Evolutionary conservation across 768 basidiomycete genomes (phyloP).

Genomic region (Boletales sp.): DNA sequence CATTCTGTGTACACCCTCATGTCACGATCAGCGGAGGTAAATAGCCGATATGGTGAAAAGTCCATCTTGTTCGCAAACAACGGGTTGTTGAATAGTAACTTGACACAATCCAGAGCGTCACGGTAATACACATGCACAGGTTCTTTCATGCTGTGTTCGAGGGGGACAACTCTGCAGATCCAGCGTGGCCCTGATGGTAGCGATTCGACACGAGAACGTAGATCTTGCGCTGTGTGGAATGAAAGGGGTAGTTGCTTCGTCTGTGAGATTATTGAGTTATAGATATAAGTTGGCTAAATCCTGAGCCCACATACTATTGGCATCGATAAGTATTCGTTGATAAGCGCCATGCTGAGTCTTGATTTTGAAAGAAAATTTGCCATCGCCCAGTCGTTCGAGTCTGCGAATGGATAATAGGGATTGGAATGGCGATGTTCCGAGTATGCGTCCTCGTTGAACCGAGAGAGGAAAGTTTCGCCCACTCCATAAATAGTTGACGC

Average conservation of each 20-base stretch:
- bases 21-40: background rate
- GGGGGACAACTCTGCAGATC: conserved; percentile 9
- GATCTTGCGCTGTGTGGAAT: background rate
- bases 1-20: conserved; percentile 18
- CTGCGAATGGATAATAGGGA: too few relatives aligned
- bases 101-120: conserved; percentile 22
- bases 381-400: too few relatives aligned
- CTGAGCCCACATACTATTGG: too few relatives aligned
- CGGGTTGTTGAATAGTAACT: conserved; percentile 21
- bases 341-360: too few relatives aligned
- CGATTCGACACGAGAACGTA: background rate
- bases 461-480: too few relatives aligned
- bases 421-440: too few relatives aligned
- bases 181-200: conserved; percentile 8
- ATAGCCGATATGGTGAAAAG: background rate
- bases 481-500: too few relatives aligned
- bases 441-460: too few relatives aligned
- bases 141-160: conserved; percentile 14
- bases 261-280: too few relatives aligned
- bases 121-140: conserved; percentile 21
- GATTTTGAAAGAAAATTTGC: too few relatives aligned
- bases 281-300: too few relatives aligned
- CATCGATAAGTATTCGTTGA: too few relatives aligned
- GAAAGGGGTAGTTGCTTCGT: background rate
- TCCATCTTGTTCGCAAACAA: conserved; percentile 16